Evolutionary conservation across 2,329 filamentous ascomycete species (phyloP).

Genomic region (Hymenoscyphus fraxineus): DNA sequence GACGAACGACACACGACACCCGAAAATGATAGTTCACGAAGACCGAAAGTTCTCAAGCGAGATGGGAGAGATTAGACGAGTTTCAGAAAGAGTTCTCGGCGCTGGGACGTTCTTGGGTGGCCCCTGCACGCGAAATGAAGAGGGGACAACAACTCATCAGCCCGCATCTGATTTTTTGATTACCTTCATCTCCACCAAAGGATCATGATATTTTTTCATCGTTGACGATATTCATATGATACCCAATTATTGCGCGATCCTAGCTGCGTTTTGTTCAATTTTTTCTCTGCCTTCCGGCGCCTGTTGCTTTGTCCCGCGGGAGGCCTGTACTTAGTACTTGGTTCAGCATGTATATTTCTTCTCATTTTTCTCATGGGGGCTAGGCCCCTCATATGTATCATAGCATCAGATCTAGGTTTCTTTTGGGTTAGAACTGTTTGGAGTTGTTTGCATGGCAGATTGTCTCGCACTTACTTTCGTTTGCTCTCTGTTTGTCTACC

Average conservation of each 20-base stretch:
- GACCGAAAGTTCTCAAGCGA: constrained; percentile 28
- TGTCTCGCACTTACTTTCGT: neutral
- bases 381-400: constrained; percentile 1
- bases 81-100: constrained; percentile 27
- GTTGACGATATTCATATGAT: constrained; percentile 25
- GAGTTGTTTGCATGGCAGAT: neutral
- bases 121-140: constrained; percentile 19
- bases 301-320: neutral
- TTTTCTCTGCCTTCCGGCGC: neutral
- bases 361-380: neutral
- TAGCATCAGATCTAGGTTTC: neutral
- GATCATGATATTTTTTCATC: constrained; percentile 11
- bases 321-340: neutral
- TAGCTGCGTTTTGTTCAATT: constrained; percentile 7
- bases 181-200: constrained; percentile 11
- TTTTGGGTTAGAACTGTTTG: neutral
- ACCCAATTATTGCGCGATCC: constrained; percentile 23
- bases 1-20: constrained; percentile 29
- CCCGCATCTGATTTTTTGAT: constrained; percentile 14
- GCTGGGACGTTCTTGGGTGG: constrained; percentile 8
- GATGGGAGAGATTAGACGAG: constrained; percentile 33
- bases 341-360: constrained; percentile 1
- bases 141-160: constrained; percentile 17
- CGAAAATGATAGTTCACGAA: constrained; percentile 25
- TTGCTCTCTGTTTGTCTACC: neutral